phyloP scores from a whole-genome alignment of 2,329 filamentous ascomycete genomes.

The Seiridium cupressi region DNA sequence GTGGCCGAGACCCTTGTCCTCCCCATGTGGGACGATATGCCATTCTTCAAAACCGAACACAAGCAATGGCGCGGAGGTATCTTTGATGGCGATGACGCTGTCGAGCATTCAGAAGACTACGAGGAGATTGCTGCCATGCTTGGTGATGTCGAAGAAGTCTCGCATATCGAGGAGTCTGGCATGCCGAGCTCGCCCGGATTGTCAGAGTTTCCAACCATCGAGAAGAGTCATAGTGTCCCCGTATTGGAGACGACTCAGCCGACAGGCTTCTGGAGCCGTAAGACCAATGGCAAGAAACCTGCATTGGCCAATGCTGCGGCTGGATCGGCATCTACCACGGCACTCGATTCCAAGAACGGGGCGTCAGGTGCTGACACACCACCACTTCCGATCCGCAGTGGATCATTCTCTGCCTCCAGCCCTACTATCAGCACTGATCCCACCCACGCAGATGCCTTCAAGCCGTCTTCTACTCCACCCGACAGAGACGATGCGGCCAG shows the following conservation, averaged over 20 bases:
- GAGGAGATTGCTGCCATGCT: constrained; percentile 39
- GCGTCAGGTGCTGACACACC: constrained; percentile 36
- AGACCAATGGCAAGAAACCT: constrained; percentile 35
- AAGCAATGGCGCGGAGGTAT: constrained; percentile 85
- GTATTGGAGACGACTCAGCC: constrained; percentile 36
- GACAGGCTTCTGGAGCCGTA: constrained; percentile 50
- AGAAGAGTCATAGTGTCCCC: constrained; percentile 55
- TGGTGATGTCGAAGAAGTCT: constrained; percentile 48
- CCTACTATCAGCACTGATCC: constrained; percentile 68
- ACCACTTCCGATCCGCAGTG: constrained; percentile 57
- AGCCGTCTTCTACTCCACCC: constrained; percentile 52
- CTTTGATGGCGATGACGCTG: constrained; percentile 58
- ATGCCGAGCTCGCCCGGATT: constrained; percentile 27
- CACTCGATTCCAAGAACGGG: constrained; percentile 45
- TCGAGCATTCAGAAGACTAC: constrained; percentile 33
- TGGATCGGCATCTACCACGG: constrained; percentile 44
- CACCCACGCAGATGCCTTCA: constrained; percentile 63
- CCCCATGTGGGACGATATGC: constrained; percentile 95
- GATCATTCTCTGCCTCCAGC: constrained; percentile 62
- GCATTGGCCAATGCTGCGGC: constrained; percentile 24
- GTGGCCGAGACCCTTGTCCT: constrained; percentile 87
- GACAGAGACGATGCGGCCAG: constrained; percentile 59
- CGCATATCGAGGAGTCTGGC: constrained; percentile 39
- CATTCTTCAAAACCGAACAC: constrained; percentile 78
- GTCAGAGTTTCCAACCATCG: constrained; percentile 43